Percentiles rank a stretch among this genome's conserved stretches.
phyloP scores from a whole-genome alignment of 208 protist species.

The Trypanosoma scelopori region DNA sequence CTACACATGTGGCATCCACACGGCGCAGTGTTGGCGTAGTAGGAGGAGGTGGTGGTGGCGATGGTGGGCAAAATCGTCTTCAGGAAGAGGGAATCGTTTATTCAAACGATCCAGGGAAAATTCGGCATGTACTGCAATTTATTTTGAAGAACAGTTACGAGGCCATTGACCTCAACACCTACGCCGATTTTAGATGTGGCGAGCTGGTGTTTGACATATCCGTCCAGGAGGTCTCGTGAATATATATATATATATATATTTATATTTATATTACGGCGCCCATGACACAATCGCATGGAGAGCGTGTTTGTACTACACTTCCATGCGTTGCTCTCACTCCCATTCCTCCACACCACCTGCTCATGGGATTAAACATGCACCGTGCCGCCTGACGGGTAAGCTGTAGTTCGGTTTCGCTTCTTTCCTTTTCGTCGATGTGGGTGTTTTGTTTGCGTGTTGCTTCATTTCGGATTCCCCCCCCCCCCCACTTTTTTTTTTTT shows the following conservation, averaged over 20 bases:
- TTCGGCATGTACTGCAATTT: slow-evolving; percentile 67
- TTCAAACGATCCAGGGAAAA: slow-evolving; percentile 61
- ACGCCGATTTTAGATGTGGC: slow-evolving; percentile 56
- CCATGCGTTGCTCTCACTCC: too few relatives aligned
- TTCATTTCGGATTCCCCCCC: slow-evolving; percentile 3
- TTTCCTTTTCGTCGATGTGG: slow-evolving; percentile 13
- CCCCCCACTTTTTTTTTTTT: slow-evolving; percentile 7
- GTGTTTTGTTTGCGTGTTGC: too few relatives aligned
- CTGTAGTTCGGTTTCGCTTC: slow-evolving; percentile 8
- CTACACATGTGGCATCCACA: neutral
- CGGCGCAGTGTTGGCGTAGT: neutral
- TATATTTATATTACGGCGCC: too few relatives aligned
- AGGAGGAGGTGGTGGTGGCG: slow-evolving; percentile 1
- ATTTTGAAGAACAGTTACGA: slow-evolving; percentile 66
- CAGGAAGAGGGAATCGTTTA: slow-evolving; percentile 32
- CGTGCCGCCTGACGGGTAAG: too few relatives aligned
- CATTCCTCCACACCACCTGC: too few relatives aligned
- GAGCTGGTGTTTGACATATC: slow-evolving; percentile 69
- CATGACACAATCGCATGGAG: too few relatives aligned
- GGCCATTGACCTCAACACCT: slow-evolving; percentile 62
- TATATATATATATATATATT: too few relatives aligned
- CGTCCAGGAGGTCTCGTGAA: slow-evolving; percentile 34
- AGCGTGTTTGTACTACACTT: slow-evolving; percentile 8
- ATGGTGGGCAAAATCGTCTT: neutral
- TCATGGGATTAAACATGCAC: too few relatives aligned